Conservation (phyloP, 1,139 yeast genomes). For the Geotrichum carabidarum region DNA sequence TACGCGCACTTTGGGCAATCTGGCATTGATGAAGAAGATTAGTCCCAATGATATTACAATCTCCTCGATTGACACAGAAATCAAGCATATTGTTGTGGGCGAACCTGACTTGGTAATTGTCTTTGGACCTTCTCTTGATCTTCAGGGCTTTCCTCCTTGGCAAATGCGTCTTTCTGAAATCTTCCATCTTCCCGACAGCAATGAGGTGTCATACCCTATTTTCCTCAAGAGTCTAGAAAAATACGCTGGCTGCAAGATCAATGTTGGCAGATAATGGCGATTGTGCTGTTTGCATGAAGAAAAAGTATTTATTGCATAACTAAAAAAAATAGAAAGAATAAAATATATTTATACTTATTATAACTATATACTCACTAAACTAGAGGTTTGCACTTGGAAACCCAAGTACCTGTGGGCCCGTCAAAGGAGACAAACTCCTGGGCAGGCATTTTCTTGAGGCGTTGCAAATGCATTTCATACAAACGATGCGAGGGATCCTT, state of each 20-base stretch:
- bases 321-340: not conserved
- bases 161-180: constrained; percentile 86
- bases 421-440: constrained; percentile 72
- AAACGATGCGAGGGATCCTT: constrained; percentile 73
- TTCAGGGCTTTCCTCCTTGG: constrained; percentile 98
- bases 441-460: constrained; percentile 55
- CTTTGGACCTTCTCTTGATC: constrained; percentile 76
- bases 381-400: constrained; percentile 50
- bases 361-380: not conserved
- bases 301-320: not conserved
- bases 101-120: constrained; percentile 87
- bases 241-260: constrained; percentile 75
- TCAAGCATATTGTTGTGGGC: constrained; percentile 68
- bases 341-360: not conserved
- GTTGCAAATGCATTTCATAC: constrained; percentile 62
- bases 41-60: constrained; percentile 65
- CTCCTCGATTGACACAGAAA: constrained; percentile 67
- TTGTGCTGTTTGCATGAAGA: not conserved
- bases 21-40: constrained; percentile 60
- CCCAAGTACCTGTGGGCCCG: constrained; percentile 76
- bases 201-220: constrained; percentile 77
- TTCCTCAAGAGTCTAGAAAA: constrained; percentile 78
- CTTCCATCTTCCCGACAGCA: constrained; percentile 86
- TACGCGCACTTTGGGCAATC: constrained; percentile 77
- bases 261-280: constrained; percentile 67